phyloP scores from a whole-genome alignment of 768 basidiomycete species.

The Galerina sulciceps region DNA sequence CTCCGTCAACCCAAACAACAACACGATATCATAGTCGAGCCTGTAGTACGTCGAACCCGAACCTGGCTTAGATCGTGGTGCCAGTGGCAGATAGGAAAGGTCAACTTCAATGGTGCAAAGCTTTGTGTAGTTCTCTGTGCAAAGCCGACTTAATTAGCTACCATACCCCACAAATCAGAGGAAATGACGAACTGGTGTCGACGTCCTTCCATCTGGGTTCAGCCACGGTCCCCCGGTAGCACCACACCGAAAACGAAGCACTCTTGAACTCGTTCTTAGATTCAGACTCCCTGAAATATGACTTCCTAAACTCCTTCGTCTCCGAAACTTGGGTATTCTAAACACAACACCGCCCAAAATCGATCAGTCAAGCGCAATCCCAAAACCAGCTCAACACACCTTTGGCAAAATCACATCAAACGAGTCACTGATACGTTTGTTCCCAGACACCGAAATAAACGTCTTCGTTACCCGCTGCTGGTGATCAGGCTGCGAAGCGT shows the following conservation, averaged over 20 bases:
- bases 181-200: slow-evolving; percentile 26
- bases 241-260: slow-evolving; percentile 25
- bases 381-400: slow-evolving; percentile 25
- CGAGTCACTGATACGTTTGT: slow-evolving; percentile 38
- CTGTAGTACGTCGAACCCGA: slow-evolving; percentile 29
- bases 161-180: background rate
- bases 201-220: slow-evolving; percentile 33
- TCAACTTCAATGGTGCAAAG: slow-evolving; percentile 33
- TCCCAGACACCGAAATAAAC: slow-evolving; percentile 41
- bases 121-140: slow-evolving; percentile 29
- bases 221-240: slow-evolving; percentile 27
- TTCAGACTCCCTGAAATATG: slow-evolving; percentile 33
- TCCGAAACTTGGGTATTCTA: slow-evolving; percentile 51
- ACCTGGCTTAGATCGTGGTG: slow-evolving; percentile 14
- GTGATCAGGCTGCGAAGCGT: slow-evolving; percentile 44
- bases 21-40: slow-evolving; percentile 44
- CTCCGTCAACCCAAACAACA: slow-evolving; percentile 58
- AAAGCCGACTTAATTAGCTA: background rate
- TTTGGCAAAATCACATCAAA: slow-evolving; percentile 48
- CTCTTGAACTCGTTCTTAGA: slow-evolving; percentile 23
- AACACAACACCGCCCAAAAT: background rate
- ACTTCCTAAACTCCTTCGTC: slow-evolving; percentile 45
- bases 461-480: slow-evolving; percentile 31
- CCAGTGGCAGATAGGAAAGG: slow-evolving; percentile 25
- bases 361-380: slow-evolving; percentile 1